A percentile compares a stretch with the other conserved stretches of the same genome.
These are phyloP conservation scores for Metroxylon sagu DNA, from an alignment of 176 grass and related monocot species.

Conservation along the genomic window DNA sequence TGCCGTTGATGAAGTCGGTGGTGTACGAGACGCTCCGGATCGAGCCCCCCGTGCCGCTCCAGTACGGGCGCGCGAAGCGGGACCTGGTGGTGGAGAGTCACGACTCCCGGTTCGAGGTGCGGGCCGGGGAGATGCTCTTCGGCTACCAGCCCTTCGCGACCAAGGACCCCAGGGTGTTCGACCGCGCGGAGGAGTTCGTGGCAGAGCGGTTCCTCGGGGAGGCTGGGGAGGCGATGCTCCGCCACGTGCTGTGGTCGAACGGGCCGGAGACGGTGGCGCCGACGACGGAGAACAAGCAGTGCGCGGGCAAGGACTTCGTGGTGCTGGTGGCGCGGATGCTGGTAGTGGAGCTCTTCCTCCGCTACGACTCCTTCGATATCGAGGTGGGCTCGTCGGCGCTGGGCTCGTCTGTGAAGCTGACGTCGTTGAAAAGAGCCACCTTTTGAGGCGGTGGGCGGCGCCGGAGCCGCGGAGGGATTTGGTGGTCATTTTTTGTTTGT, in stretches of 20 bases:
- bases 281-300: conserved; percentile 90
- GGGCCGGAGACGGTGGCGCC: conserved; percentile 79
- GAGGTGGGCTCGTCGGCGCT: conserved; percentile 64
- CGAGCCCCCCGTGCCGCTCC: conserved; percentile 88
- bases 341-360: conserved; percentile 76
- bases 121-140: conserved; percentile 89
- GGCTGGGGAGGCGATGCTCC: conserved; percentile 49
- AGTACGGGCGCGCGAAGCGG: conserved; percentile 81
- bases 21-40: conserved; percentile 91
- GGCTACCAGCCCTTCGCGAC: conserved; percentile 99
- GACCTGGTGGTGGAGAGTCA: conserved; percentile 97
- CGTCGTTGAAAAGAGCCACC: conserved; percentile 88
- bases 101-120: conserved; percentile 74
- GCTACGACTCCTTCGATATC: conserved; percentile 93
- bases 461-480: not conserved
- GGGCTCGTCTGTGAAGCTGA: conserved; percentile 75
- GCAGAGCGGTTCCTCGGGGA: conserved; percentile 72
- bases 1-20: conserved; percentile 85
- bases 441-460: conserved; percentile 31
- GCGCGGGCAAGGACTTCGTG: conserved; percentile 94
- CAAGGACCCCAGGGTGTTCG: conserved; percentile 82
- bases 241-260: conserved; percentile 90
- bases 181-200: conserved; percentile 60
- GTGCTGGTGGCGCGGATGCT: conserved; percentile 86
- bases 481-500: too few species aligned